Conservation (phyloP, 768 basidiomycete species). For the Termitomyces sp. region DNA sequence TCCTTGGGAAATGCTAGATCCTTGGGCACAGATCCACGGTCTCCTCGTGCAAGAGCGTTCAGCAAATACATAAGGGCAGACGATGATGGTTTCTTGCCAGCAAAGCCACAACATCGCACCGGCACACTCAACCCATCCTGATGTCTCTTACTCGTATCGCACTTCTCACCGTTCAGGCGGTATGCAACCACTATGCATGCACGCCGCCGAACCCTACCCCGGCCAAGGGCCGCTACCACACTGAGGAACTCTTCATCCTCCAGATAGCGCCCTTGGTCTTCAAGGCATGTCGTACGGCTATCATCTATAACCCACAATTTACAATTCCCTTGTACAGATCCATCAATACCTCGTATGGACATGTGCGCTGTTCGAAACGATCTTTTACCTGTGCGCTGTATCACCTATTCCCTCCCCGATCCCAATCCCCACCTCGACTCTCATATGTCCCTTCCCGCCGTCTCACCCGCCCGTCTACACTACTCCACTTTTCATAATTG, state of each 20-base stretch:
- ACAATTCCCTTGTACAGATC: constrained; percentile 3
- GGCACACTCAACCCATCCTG: not conserved
- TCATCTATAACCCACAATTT: not conserved
- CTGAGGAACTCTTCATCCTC: constrained; percentile 33
- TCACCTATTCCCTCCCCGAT: constrained; percentile 17
- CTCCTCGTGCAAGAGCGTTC: constrained; percentile 7
- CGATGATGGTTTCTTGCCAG: not conserved
- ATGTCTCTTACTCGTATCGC: constrained; percentile 37
- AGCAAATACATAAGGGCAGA: constrained; percentile 8
- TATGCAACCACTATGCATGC: constrained; percentile 38
- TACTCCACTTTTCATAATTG: constrained; percentile 29
- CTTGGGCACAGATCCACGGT: constrained; percentile 9
- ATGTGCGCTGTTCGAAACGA: constrained; percentile 16
- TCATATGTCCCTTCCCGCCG: constrained; percentile 19
- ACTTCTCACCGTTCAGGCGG: constrained; percentile 35
- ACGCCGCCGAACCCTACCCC: constrained; percentile 45
- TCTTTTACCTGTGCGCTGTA: constrained; percentile 13
- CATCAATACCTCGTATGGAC: constrained; percentile 16
- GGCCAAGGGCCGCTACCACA: constrained; percentile 38
- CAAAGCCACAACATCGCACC: not conserved
- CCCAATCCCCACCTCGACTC: constrained; percentile 25
- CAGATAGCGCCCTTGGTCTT: constrained; percentile 44
- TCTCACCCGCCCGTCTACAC: constrained; percentile 17
- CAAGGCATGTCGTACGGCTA: constrained; percentile 23
- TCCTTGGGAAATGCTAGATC: constrained; percentile 7